These are phyloP conservation scores for Epithemia pelagica DNA, from an alignment of 108 stramenopile species.

Conservation along the genomic window DNA sequence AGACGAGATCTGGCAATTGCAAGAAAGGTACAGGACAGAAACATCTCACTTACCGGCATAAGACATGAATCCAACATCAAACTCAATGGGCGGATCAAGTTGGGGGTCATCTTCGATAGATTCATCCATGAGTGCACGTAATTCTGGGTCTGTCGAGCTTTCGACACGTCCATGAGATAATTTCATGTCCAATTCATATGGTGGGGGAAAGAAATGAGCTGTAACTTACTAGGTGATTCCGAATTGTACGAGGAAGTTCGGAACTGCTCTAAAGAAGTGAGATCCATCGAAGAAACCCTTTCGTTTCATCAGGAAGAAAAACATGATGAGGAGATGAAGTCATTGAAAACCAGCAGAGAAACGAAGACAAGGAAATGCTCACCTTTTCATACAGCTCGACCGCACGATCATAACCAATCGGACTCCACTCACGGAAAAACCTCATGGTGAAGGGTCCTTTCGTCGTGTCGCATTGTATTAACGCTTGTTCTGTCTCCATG, in stretches of 20 bases:
- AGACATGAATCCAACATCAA: slow-evolving; percentile 60
- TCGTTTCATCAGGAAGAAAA: too few relatives aligned
- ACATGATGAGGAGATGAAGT: too few relatives aligned
- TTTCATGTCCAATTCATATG: too few relatives aligned
- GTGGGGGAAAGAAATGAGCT: too few relatives aligned
- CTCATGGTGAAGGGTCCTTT: slow-evolving; percentile 9
- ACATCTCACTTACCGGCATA: slow-evolving; percentile 25
- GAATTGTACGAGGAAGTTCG: slow-evolving; percentile 86
- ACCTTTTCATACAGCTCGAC: slow-evolving; percentile 61
- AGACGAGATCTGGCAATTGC: neutral
- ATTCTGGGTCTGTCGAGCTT: slow-evolving; percentile 26
- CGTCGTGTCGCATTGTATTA: slow-evolving; percentile 11
- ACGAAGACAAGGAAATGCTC: too few relatives aligned
- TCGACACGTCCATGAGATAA: too few relatives aligned
- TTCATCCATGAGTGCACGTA: slow-evolving; percentile 28
- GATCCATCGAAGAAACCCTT: slow-evolving; percentile 68
- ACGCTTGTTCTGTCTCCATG: slow-evolving; percentile 5
- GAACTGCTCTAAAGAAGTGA: slow-evolving; percentile 81
- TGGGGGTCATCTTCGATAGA: slow-evolving; percentile 53
- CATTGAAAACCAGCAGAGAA: too few relatives aligned
- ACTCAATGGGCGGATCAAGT: slow-evolving; percentile 40
- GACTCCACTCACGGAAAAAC: slow-evolving; percentile 59
- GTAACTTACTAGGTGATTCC: slow-evolving; percentile 55
- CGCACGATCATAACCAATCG: slow-evolving; percentile 82
- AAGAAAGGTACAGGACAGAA: neutral